Conservation (phyloP, 495 filamentous ascomycete genomes). For the Penicillium malachiteum region DNA sequence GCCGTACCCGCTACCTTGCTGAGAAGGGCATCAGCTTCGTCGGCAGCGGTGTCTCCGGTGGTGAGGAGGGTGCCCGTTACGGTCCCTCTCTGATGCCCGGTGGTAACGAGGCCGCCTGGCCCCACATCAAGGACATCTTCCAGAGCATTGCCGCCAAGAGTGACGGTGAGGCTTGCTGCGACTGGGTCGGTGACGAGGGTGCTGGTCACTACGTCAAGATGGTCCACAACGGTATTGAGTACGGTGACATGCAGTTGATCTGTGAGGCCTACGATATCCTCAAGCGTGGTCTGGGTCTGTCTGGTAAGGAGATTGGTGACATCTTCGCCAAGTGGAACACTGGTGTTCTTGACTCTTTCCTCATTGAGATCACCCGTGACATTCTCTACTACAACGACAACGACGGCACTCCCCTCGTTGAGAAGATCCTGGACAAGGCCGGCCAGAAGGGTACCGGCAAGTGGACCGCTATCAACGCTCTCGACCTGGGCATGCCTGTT, state of each 20-base stretch:
- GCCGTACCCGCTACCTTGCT: conserved; percentile 80
- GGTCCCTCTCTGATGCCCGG: conserved; percentile 98
- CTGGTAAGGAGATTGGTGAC: conserved; percentile 81
- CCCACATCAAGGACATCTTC: conserved; percentile 97
- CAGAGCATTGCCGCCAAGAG: conserved; percentile 97
- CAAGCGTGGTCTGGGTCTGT: conserved; percentile 89
- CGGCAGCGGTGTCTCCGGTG: conserved; percentile 95
- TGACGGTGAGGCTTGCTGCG: conserved; percentile 94
- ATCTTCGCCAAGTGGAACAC: conserved; percentile 84
- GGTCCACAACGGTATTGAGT: conserved; percentile 99
- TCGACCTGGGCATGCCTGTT: conserved; percentile 98
- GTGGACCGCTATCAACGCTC: conserved; percentile 98
- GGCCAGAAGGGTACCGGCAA: conserved; percentile 99
- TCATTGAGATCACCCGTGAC: conserved; percentile 98
- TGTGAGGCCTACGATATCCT: conserved; percentile 99
- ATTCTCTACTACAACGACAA: conserved; percentile 97
- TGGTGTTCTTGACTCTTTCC: conserved; percentile 97
- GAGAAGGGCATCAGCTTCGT: conserved; percentile 93
- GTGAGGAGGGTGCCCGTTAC: conserved; percentile 98
- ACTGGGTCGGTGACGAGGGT: conserved; percentile 99
- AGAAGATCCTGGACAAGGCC: conserved; percentile 98
- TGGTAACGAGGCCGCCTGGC: conserved; percentile 97
- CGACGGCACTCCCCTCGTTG: conserved; percentile 83
- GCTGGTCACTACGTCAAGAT: conserved; percentile 99
- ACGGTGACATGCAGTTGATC: conserved; percentile 99